Evolutionary conservation across 169 alveolate species (phyloP).

Genomic region (Prorocentrum cordatum): DNA sequence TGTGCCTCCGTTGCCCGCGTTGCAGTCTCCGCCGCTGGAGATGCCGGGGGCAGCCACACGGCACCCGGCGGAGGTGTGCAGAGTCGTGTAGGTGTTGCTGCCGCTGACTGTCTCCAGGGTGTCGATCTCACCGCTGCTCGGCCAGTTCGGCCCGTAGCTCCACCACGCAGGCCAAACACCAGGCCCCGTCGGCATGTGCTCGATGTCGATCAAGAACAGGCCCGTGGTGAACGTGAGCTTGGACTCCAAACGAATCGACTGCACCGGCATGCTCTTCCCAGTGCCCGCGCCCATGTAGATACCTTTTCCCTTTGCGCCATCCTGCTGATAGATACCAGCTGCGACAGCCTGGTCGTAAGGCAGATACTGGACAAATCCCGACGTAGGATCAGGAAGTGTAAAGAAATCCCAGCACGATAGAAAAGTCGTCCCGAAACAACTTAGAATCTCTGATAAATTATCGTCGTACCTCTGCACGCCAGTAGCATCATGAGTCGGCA

Average conservation of each 20-base stretch:
- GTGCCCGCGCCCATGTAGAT: neutral
- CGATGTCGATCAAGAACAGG: neutral
- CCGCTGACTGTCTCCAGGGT: slow-evolving; percentile 32
- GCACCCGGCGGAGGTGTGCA: too few species aligned
- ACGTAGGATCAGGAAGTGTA: slow-evolving; percentile 8
- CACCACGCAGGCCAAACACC: slow-evolving; percentile 61
- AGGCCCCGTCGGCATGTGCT: slow-evolving; percentile 7
- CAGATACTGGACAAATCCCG: neutral
- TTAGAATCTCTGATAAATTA: too few species aligned
- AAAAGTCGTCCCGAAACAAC: too few species aligned
- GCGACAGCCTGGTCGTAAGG: neutral
- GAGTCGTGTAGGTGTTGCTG: too few species aligned
- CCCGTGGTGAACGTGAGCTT: neutral
- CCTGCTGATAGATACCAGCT: neutral
- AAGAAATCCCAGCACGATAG: slow-evolving; percentile 16
- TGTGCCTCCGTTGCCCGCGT: too few species aligned
- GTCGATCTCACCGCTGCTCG: slow-evolving; percentile 37
- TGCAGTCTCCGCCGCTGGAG: too few species aligned
- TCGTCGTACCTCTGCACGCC: too few species aligned
- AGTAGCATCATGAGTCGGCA: too few species aligned
- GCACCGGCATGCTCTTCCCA: slow-evolving; percentile 3
- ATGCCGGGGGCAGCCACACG: too few species aligned
- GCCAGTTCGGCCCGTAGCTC: slow-evolving; percentile 46
- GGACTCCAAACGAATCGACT: slow-evolving; percentile 4
- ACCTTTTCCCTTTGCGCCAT: neutral